phyloP scores from a whole-genome alignment of 805 yeast species.

The Candida takata region DNA sequence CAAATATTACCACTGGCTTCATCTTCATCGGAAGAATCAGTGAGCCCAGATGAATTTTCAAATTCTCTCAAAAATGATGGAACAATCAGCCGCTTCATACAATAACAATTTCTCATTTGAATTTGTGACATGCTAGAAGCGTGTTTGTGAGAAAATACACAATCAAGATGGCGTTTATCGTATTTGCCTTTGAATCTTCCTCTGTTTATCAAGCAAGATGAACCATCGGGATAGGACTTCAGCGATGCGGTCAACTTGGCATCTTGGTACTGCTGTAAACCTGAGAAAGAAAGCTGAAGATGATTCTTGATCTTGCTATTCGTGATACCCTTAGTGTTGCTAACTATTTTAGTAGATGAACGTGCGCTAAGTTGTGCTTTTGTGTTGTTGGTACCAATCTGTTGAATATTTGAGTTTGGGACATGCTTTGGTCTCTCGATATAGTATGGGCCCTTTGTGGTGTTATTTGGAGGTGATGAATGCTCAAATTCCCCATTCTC shows the following conservation, averaged over 20 bases:
- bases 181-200: conserved; percentile 25
- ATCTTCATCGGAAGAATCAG: not conserved
- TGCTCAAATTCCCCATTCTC: no score
- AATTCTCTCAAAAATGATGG: conserved; percentile 9
- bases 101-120: conserved; percentile 10
- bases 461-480: no score
- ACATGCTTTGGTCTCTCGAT: conserved; percentile 1
- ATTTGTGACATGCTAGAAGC: conserved; percentile 2
- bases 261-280: no score
- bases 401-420: conserved; percentile 1
- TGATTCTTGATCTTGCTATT: not conserved
- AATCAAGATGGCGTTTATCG: conserved; percentile 23
- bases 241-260: not conserved
- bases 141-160: conserved; percentile 8
- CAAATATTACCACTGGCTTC: conserved; percentile 2
- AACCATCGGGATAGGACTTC: conserved; percentile 8
- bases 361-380: not conserved
- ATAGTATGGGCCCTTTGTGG: no score
- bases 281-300: not conserved
- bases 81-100: conserved; percentile 11
- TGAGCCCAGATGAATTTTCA: not conserved
- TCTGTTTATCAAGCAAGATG: conserved; percentile 13
- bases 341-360: no score
- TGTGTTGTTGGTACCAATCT: not conserved
- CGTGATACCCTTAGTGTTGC: not conserved